These are phyloP conservation scores for Puccinia novopanici DNA, from an alignment of 1,284 basidiomycete genomes.

Conservation along the genomic window DNA sequence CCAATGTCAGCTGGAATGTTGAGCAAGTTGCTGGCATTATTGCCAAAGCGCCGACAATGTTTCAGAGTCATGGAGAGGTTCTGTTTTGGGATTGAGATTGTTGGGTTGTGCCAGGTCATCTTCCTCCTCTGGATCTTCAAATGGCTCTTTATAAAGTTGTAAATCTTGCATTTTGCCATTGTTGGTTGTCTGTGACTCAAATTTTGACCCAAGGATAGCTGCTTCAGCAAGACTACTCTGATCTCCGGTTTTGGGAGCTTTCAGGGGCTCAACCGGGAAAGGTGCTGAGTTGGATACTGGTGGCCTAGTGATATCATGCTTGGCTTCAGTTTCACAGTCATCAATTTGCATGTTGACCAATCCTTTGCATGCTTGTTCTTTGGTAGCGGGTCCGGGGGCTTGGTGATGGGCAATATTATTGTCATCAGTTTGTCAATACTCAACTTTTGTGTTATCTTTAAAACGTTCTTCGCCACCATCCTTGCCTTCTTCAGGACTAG, in stretches of 20 bases:
- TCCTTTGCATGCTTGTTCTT: constrained; percentile 40
- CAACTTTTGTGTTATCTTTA: constrained; percentile 34
- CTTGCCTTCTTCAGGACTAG: too few relatives aligned
- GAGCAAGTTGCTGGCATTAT: constrained; percentile 42
- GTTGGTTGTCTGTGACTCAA: constrained; percentile 53
- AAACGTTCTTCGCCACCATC: constrained; percentile 23
- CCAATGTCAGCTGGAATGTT: constrained; percentile 60
- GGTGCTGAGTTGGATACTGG: constrained; percentile 58
- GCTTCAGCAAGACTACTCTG: too few relatives aligned
- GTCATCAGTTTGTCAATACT: constrained; percentile 31
- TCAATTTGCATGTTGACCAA: constrained; percentile 35
- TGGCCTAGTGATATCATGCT: constrained; percentile 15
- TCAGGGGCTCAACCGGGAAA: constrained; percentile 52
- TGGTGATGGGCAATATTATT: constrained; percentile 10
- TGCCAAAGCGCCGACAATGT: constrained; percentile 58
- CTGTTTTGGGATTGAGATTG: constrained; percentile 4
- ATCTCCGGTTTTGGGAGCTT: too few relatives aligned
- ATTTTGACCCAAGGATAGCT: too few relatives aligned
- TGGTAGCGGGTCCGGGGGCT: too few relatives aligned
- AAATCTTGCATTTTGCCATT: constrained; percentile 68
- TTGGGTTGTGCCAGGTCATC: not conserved
- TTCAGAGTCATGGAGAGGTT: not conserved
- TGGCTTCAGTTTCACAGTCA: constrained; percentile 29
- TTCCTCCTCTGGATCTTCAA: too few relatives aligned
- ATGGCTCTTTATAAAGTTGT: constrained; percentile 66